These are phyloP conservation scores for Abortiporus biennis DNA, from an alignment of 1,284 basidiomycete genomes.

Conservation along the genomic window DNA sequence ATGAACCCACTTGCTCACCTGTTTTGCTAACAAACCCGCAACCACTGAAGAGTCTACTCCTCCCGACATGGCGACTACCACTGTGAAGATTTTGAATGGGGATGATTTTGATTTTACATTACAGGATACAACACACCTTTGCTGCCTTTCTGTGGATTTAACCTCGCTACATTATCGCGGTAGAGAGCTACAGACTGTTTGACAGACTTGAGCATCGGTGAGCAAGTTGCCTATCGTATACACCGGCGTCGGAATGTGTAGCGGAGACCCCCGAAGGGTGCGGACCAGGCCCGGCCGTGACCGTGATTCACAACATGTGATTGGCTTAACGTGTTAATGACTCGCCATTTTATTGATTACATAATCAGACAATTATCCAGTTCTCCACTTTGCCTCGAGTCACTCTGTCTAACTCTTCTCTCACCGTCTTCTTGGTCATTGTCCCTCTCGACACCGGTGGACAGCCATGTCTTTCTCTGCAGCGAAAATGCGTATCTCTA, in stretches of 20 bases:
- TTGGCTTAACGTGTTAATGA: too few species aligned
- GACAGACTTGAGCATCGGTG: too few species aligned
- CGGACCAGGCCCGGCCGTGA: too few species aligned
- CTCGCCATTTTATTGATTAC: too few species aligned
- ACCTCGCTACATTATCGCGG: neutral
- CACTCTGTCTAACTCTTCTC: too few species aligned
- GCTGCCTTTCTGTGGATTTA: slow-evolving; percentile 2
- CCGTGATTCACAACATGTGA: too few species aligned
- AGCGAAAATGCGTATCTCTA: slow-evolving; percentile 35
- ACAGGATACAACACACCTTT: slow-evolving; percentile 3
- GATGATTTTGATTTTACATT: neutral
- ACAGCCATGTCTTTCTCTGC: slow-evolving; percentile 20
- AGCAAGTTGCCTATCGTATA: too few species aligned
- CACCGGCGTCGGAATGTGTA: too few species aligned
- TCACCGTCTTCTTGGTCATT: neutral
- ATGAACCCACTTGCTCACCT: slow-evolving; percentile 35
- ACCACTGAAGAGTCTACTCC: slow-evolving; percentile 93
- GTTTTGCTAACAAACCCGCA: slow-evolving; percentile 65
- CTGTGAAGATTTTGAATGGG: slow-evolving; percentile 29
- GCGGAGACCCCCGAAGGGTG: too few species aligned
- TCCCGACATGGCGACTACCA: slow-evolving; percentile 91
- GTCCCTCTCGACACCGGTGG: neutral
- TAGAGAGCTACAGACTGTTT: neutral
- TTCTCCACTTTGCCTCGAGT: too few species aligned
- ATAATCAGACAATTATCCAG: too few species aligned